These are phyloP conservation scores for Schoenoplectus triqueter DNA, from an alignment of 202 grass and related monocot species.

Conservation along the genomic window DNA sequence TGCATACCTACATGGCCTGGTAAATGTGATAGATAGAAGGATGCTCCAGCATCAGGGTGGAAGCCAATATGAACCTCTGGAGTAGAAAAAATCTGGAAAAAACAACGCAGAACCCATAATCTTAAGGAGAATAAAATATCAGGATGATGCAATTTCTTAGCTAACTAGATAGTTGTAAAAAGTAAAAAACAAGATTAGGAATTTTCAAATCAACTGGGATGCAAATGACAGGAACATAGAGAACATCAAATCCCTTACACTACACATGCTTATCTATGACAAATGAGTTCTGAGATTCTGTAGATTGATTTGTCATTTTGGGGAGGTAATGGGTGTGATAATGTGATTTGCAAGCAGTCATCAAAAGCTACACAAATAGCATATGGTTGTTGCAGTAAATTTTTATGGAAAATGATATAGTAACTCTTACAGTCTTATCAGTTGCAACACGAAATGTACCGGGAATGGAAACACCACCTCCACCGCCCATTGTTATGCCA, in stretches of 20 bases:
- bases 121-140: neutral
- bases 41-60: conserved; percentile 96
- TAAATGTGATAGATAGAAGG: conserved; percentile 93
- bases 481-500: conserved; percentile 97
- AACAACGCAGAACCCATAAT: neutral
- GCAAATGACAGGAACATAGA: neutral
- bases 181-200: neutral
- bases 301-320: conserved; percentile 21
- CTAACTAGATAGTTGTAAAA: neutral
- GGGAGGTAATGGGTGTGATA: neutral
- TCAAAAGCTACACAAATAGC: neutral
- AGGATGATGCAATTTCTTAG: conserved; percentile 4
- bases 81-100: conserved; percentile 82
- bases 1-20: conserved; percentile 88
- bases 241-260: neutral
- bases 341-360: neutral
- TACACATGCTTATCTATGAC: neutral
- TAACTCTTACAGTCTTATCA: conserved; percentile 69
- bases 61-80: conserved; percentile 99
- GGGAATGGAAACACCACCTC: conserved; percentile 90
- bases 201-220: neutral
- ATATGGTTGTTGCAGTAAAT: neutral
- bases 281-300: neutral
- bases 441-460: conserved; percentile 97
- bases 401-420: neutral